A percentile compares a stretch with the other conserved stretches of the same genome.
Conservation (phyloP, 2,329 filamentous ascomycete genomes). For the Aspergillus jensenii region DNA sequence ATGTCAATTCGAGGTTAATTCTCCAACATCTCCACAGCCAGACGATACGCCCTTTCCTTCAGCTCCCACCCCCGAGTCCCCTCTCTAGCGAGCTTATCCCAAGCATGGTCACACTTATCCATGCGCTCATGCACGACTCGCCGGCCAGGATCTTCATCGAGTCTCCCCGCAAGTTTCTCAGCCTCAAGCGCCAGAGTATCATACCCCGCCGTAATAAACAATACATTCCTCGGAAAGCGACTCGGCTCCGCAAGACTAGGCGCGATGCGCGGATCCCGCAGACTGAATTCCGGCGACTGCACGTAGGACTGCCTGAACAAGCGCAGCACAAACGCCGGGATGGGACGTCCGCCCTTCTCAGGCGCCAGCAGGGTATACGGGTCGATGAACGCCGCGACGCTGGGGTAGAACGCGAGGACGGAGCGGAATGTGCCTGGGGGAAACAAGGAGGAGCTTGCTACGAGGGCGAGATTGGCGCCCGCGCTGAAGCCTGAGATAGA, state of each 20-base stretch:
- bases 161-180: constrained; percentile 27
- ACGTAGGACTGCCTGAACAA: constrained; percentile 32
- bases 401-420: constrained; percentile 36
- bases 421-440: constrained; percentile 30
- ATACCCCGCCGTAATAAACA: constrained; percentile 31
- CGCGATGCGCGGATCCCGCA: constrained; percentile 32
- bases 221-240: constrained; percentile 29
- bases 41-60: no score
- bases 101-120: constrained; percentile 37
- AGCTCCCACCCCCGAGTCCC: no score
- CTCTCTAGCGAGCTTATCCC: constrained; percentile 22
- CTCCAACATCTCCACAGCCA: no score
- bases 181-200: constrained; percentile 32
- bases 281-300: constrained; percentile 20
- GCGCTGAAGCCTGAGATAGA: constrained; percentile 46
- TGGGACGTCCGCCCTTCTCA: constrained; percentile 16
- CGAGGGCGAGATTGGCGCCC: constrained; percentile 42
- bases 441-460: constrained; percentile 28
- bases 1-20: no score
- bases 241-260: constrained; percentile 26
- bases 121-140: constrained; percentile 33
- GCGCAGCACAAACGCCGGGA: constrained; percentile 24
- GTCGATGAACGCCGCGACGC: not conserved
- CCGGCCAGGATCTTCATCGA: constrained; percentile 20
- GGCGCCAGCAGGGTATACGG: constrained; percentile 26